Base-by-base conservation (phyloP, 805 yeast genomes). In the Nakazawaea wickerhamii region DNA sequence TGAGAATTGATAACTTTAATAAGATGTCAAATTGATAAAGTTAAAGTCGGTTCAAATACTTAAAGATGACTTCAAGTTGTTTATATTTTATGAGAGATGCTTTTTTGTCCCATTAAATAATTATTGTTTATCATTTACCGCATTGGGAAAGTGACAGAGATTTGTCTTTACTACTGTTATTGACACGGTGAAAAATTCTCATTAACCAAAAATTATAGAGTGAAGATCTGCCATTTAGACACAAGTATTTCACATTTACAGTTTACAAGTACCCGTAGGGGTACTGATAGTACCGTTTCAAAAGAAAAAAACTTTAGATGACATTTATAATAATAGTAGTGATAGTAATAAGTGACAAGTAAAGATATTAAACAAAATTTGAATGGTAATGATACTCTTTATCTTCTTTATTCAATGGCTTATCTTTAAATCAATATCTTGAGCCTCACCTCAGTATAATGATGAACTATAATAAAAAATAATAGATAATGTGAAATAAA, bases 241-340 rank as follows among this genome's bases (percentile, higher is more conserved):
- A n/a, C n/a, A n/a, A n/a, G n/a, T n/a, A n/a, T n/a, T n/a, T n/a
- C n/a, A n/a, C n/a, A n/a, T n/a, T n/a, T n/a, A n/a, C n/a, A n/a
- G n/a, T n/a, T n/a, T n/a, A n/a, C n/a, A n/a, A n/a, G n/a, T n/a
- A n/a, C n/a, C n/a, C n/a, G n/a, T n/a, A n/a, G n/a, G n/a, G n/a
- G n/a, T n/a, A n/a, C n/a, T n/a, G n/a, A n/a, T n/a, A n/a, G n/a
- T n/a, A n/a, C n/a, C n/a, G n/a, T n/a, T 10, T 5, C 23, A 32
- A 32, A 32, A 32, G 10, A 32, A 6, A 32, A 10, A 32, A 32
- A 17, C 22, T 21, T 32, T 32, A 11, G 23, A 19, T 32, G 36
- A 18, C 36, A 32, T 13, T 18, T 32, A 32, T 32, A 32, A 32
- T 32, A 11, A 32, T 32, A 32, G 19, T 32, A 32, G 19, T 32